A percentile compares a stretch with the other conserved stretches of the same genome.
Evolutionary conservation across 2,329 filamentous ascomycete species (phyloP).

Genomic region (Elsinoe fawcettii): DNA sequence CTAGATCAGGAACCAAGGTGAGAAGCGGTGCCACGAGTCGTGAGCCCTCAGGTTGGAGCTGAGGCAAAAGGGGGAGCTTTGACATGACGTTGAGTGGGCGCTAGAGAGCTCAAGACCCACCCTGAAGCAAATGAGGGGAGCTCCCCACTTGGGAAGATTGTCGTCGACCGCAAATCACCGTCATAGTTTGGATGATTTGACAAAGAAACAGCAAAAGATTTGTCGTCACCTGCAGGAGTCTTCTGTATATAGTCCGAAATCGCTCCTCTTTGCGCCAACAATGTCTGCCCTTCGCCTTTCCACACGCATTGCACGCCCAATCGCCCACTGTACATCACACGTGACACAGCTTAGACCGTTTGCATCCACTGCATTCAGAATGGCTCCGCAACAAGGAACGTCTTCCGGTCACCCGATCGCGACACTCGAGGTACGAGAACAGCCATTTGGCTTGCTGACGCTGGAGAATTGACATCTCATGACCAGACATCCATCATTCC

Average conservation of each 20-base stretch:
- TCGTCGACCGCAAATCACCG: neutral
- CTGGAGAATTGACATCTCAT: constrained; percentile 15
- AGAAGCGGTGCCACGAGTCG: neutral
- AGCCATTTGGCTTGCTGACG: constrained; percentile 1
- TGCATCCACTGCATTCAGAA: constrained; percentile 16
- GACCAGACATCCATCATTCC: constrained; percentile 57
- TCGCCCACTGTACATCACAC: neutral
- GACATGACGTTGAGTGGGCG: neutral
- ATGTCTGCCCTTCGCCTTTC: constrained; percentile 6
- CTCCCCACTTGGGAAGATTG: neutral
- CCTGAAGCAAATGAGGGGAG: neutral
- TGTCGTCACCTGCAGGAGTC: neutral
- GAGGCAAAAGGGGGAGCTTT: neutral
- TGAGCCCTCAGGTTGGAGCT: neutral
- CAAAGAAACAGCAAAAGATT: neutral
- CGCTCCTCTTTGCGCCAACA: neutral
- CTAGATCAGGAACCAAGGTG: constrained; percentile 8
- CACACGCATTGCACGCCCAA: neutral
- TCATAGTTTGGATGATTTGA: constrained; percentile 9
- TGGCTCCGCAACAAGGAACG: constrained; percentile 24
- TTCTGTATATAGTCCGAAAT: neutral
- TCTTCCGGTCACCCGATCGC: constrained; percentile 28
- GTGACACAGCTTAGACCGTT: constrained; percentile 4
- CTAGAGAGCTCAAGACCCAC: neutral
- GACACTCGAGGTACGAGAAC: constrained; percentile 23